Conservation (phyloP, 345 rosid species). For the Murraya koenigii region DNA sequence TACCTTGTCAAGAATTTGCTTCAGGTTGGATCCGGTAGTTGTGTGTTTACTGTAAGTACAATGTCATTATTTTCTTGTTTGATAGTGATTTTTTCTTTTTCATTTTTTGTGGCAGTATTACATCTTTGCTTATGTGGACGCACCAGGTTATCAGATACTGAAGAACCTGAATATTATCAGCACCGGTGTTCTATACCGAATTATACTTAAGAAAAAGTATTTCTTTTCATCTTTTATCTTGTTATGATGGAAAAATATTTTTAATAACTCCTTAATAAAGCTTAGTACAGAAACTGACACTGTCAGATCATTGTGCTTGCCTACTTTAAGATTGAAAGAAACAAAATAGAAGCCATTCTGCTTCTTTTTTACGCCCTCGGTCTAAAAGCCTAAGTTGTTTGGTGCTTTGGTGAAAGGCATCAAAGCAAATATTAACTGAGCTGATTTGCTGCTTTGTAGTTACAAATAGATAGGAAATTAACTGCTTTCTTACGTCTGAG, state of each 20-base stretch:
- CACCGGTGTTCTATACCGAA: slow-evolving; percentile 87
- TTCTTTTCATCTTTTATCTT: slow-evolving; percentile 12
- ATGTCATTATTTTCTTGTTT: neutral
- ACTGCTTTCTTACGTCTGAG: neutral
- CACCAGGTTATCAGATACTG: slow-evolving; percentile 96
- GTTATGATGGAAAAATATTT: neutral
- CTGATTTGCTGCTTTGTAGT: neutral
- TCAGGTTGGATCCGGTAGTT: slow-evolving; percentile 48
- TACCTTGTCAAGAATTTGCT: slow-evolving; percentile 96
- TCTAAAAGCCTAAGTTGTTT: neutral
- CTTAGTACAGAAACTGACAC: too few species aligned
- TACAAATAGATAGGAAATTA: neutral
- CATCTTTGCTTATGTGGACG: slow-evolving; percentile 95
- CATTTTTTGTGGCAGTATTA: slow-evolving; percentile 66
- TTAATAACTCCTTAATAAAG: neutral
- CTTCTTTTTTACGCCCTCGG: neutral
- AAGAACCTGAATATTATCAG: slow-evolving; percentile 96
- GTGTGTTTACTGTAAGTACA: slow-evolving; percentile 6
- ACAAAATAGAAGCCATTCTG: neutral
- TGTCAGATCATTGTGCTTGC: neutral
- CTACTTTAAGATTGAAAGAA: neutral
- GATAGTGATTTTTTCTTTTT: neutral
- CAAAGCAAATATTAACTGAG: neutral
- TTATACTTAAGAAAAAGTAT: slow-evolving; percentile 90
- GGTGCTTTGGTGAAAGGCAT: neutral